These are phyloP conservation scores for Starmerella floricola DNA, from an alignment of 805 yeast species.

Conservation along the genomic window DNA sequence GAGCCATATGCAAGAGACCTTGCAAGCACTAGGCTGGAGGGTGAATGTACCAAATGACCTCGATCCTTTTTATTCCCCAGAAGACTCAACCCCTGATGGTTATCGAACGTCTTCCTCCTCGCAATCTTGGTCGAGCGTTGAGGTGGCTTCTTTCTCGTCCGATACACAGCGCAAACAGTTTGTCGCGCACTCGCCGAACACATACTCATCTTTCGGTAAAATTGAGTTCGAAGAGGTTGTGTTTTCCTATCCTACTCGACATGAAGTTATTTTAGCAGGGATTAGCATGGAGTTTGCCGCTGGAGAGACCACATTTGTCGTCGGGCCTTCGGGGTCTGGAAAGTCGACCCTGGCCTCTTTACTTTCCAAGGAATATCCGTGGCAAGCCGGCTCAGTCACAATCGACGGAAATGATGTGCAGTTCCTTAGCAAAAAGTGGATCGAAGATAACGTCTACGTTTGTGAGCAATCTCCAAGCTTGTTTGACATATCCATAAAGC, in stretches of 20 bases:
- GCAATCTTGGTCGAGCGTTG: no score
- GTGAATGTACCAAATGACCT: no score
- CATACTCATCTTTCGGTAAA: constrained; percentile 3
- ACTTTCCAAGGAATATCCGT: constrained; percentile 46
- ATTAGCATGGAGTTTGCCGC: constrained; percentile 38
- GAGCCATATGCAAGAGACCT: no score
- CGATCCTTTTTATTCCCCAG: no score
- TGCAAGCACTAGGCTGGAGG: no score
- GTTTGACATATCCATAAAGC: constrained; percentile 49
- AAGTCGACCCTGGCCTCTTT: constrained; percentile 70
- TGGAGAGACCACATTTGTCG: constrained; percentile 44
- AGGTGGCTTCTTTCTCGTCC: no score
- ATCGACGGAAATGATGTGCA: constrained; percentile 44
- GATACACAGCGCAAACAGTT: no score
- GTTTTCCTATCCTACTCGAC: constrained; percentile 54
- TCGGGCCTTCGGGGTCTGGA: constrained; percentile 89
- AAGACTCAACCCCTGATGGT: not conserved
- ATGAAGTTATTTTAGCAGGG: constrained; percentile 37
- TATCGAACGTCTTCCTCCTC: no score
- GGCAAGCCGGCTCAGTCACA: constrained; percentile 42
- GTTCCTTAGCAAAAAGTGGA: constrained; percentile 38
- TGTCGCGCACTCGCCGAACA: no score
- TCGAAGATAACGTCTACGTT: constrained; percentile 51
- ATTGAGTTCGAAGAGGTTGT: constrained; percentile 18
- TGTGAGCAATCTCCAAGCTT: constrained; percentile 62